These are phyloP conservation scores for Canavalia ensiformis DNA, from an alignment of 306 rosid genomes.

Conservation along the genomic window DNA sequence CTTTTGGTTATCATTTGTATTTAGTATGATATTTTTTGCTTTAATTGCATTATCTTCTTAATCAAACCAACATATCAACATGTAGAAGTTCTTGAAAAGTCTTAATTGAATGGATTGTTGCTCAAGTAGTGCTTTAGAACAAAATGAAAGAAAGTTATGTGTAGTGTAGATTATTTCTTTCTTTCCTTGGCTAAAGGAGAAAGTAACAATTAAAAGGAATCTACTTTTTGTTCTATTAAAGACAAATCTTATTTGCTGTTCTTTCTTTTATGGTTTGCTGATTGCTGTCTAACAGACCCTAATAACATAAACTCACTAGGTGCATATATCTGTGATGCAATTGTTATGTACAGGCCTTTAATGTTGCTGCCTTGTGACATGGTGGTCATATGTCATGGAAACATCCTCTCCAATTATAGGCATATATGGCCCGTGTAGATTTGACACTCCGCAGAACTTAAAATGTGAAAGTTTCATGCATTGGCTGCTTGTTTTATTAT, in stretches of 20 bases:
- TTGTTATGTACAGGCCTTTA: constrained; percentile 1
- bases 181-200: constrained; percentile 3
- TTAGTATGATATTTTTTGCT: not conserved
- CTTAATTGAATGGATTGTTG: constrained; percentile 20
- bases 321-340: not conserved
- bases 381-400: not conserved
- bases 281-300: not conserved
- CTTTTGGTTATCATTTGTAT: not conserved
- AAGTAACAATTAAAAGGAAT: constrained; percentile 8
- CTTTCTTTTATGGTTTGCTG: not conserved
- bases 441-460: not conserved
- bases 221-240: not conserved
- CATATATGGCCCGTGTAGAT: not conserved
- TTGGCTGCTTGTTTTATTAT: not conserved
- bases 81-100: not conserved
- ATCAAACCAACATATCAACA: not conserved
- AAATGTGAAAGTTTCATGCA: not conserved
- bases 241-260: not conserved
- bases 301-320: not conserved
- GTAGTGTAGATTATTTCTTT: not conserved
- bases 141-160: not conserved
- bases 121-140: constrained; percentile 1
- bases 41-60: not conserved
- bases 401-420: not conserved
- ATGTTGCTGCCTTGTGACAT: constrained; percentile 21